Percentiles rank a stretch among this genome's conserved stretches.
Evolutionary conservation across 345 rosid species (phyloP).

Genomic region (Corymbia maculata): DNA sequence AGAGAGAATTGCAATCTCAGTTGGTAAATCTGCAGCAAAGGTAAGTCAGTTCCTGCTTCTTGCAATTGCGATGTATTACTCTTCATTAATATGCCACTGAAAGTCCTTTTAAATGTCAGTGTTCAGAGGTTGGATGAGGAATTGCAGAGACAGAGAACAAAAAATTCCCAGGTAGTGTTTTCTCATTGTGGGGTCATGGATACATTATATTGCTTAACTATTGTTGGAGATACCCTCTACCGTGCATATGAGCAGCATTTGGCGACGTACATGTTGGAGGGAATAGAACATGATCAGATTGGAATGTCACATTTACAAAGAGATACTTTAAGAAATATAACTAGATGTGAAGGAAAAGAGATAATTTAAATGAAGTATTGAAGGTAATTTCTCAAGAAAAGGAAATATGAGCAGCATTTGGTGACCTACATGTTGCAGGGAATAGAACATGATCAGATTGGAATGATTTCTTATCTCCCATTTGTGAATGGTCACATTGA

Average conservation of each 20-base stretch:
- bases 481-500: neutral
- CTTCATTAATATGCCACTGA: neutral
- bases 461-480: neutral
- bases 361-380: neutral
- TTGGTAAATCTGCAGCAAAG: slow-evolving; percentile 63
- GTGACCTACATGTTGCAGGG: neutral
- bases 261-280: neutral
- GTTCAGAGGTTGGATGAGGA: slow-evolving; percentile 62
- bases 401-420: neutral
- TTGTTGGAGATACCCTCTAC: neutral
- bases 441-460: neutral
- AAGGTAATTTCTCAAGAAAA: neutral
- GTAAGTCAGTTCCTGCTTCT: slow-evolving; percentile 19
- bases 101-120: slow-evolving; percentile 33
- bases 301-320: neutral
- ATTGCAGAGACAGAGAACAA: slow-evolving; percentile 63
- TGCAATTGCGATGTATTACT: neutral
- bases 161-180: slow-evolving; percentile 50
- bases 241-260: neutral
- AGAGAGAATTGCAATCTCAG: slow-evolving; percentile 73
- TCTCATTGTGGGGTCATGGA: neutral
- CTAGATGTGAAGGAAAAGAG: neutral
- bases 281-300: neutral
- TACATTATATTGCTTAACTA: neutral
- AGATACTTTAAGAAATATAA: neutral